Evolutionary conservation across 768 basidiomycete genomes (phyloP).

Genomic region (Naganishia vishniacii): DNA sequence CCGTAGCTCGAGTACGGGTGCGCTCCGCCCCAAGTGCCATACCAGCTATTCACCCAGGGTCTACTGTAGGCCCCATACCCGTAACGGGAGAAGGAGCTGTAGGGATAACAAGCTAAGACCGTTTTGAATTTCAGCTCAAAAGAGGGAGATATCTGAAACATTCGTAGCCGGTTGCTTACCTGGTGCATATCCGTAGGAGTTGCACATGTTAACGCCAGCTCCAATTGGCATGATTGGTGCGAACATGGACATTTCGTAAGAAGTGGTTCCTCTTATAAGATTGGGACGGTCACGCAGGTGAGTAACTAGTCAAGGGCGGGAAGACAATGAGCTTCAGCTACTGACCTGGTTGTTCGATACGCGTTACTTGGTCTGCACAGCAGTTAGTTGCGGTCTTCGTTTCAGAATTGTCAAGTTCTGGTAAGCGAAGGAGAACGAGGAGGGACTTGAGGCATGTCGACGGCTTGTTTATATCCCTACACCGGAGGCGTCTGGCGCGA

Average conservation of each 20-base stretch:
- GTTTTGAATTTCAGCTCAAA: no score
- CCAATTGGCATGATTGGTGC: background rate
- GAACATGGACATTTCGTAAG: background rate
- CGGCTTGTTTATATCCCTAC: background rate
- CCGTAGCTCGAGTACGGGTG: background rate
- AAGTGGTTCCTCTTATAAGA: background rate
- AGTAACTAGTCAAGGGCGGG: no score
- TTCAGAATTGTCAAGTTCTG: no score
- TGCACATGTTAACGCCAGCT: background rate
- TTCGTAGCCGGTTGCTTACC: background rate
- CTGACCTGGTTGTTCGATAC: background rate
- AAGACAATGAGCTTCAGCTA: no score
- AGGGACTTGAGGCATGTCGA: no score
- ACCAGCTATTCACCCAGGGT: background rate
- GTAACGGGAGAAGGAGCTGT: conserved; percentile 9
- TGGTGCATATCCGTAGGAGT: background rate
- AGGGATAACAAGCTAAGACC: background rate
- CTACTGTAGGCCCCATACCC: background rate
- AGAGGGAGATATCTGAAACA: no score
- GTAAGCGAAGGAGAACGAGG: no score
- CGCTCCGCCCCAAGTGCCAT: background rate
- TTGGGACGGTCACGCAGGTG: background rate
- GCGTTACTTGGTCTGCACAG: background rate
- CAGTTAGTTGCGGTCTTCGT: background rate
- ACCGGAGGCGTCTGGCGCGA: no score